Percentiles rank a stretch among this genome's conserved stretches.
Conservation (phyloP, 768 basidiomycete species). For the Termitomyces sp. region DNA sequence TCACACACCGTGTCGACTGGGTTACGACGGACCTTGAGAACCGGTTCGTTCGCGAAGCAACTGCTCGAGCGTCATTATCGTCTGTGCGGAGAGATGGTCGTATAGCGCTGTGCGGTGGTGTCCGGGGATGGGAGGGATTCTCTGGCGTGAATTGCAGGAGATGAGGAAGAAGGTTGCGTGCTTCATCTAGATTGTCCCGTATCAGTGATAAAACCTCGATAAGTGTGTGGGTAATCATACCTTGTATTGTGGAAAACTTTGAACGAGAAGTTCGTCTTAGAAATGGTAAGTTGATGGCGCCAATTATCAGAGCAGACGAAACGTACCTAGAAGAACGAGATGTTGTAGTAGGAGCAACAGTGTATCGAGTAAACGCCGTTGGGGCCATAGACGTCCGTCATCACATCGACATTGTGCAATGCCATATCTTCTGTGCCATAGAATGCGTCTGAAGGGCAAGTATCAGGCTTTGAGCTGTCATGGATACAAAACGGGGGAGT, state of each 20-base stretch:
- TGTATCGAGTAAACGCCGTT: no score
- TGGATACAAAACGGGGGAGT: background rate
- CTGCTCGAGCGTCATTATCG: slow-evolving; percentile 67
- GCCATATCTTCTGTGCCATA: slow-evolving; percentile 78
- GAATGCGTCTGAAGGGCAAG: slow-evolving; percentile 48
- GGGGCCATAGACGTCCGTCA: slow-evolving; percentile 65
- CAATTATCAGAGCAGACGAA: background rate
- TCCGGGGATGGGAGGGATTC: no score
- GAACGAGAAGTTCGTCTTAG: slow-evolving; percentile 74
- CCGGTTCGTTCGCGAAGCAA: slow-evolving; percentile 66
- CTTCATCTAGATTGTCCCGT: slow-evolving; percentile 54
- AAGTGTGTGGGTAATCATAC: slow-evolving; percentile 37
- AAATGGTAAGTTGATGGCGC: background rate
- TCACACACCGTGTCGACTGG: slow-evolving; percentile 76
- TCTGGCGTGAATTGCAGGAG: slow-evolving; percentile 65
- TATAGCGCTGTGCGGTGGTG: slow-evolving; percentile 58
- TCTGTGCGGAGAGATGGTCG: slow-evolving; percentile 69
- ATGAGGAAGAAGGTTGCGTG: slow-evolving; percentile 68
- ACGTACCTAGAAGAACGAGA: no score
- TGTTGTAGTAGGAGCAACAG: no score
- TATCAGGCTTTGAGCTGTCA: background rate
- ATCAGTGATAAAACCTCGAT: background rate
- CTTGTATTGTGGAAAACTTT: slow-evolving; percentile 64
- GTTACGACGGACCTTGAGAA: slow-evolving; percentile 65
- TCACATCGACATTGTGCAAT: slow-evolving; percentile 27